Evolutionary conservation across 2,329 filamentous ascomycete genomes (phyloP).

Genomic region (Apiospora sp.): DNA sequence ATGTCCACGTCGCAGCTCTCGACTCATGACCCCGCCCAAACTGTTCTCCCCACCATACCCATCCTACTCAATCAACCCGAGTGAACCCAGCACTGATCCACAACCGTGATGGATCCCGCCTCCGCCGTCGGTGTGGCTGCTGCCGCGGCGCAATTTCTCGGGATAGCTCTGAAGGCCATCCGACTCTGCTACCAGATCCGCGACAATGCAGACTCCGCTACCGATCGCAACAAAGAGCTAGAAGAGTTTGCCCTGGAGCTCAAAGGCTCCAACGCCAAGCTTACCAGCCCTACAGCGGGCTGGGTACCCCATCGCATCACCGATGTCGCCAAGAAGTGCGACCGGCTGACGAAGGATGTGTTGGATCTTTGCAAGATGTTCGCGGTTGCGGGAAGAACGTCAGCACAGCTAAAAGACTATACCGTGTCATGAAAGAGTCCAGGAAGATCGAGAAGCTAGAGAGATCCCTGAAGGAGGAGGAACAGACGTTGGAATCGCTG

Average conservation of each 20-base stretch:
- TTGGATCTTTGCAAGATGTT: conserved; percentile 25
- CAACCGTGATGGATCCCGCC: conserved; percentile 25
- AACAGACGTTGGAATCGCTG: conserved; percentile 22
- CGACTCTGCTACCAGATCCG: conserved; percentile 27
- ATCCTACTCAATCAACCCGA: too few relatives aligned
- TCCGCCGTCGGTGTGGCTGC: conserved; percentile 30
- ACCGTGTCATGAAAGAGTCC: background rate
- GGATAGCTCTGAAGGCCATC: conserved; percentile 28
- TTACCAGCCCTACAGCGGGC: background rate
- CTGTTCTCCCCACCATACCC: too few relatives aligned
- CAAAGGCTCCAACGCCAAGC: conserved; percentile 18
- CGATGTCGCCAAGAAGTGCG: conserved; percentile 23
- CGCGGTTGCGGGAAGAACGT: conserved; percentile 22
- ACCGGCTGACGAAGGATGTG: conserved; percentile 23
- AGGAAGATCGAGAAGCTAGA: conserved; percentile 22
- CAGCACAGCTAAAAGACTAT: background rate
- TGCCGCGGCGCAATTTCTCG: conserved; percentile 29
- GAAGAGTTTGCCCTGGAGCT: conserved; percentile 25
- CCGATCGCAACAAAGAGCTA: conserved; percentile 28
- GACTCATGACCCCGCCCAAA: too few relatives aligned
- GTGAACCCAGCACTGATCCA: background rate
- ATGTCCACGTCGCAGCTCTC: too few relatives aligned
- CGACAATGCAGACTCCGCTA: conserved; percentile 16
- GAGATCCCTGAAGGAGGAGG: conserved; percentile 26
- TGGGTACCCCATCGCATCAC: conserved; percentile 21